Evolutionary conservation across 768 basidiomycete species (phyloP).

Genomic region (Lactifluus rugatus): DNA sequence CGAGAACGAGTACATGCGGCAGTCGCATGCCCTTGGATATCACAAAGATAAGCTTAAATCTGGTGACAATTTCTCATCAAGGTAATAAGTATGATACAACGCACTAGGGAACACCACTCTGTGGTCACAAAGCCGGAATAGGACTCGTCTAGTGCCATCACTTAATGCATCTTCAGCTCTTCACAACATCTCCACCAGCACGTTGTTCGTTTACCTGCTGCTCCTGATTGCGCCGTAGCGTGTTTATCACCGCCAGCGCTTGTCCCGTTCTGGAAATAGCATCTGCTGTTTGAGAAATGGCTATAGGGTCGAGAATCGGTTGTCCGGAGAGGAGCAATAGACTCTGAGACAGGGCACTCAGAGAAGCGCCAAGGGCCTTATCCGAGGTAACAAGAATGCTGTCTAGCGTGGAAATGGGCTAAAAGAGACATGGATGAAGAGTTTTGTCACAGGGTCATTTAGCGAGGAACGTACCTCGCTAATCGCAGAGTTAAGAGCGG

Average conservation of each 20-base stretch:
- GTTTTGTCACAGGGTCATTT: not conserved
- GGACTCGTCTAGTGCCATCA: not conserved
- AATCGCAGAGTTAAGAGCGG: not conserved
- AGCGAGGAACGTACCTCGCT: not conserved
- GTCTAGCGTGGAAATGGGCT: not conserved
- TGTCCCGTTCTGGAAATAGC: slow-evolving; percentile 18
- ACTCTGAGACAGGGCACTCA: slow-evolving; percentile 12
- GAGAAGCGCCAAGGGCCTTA: slow-evolving; percentile 8
- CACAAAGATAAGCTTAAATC: slow-evolving; percentile 10
- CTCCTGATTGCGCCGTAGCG: slow-evolving; percentile 9
- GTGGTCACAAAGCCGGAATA: slow-evolving; percentile 1
- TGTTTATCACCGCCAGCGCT: slow-evolving; percentile 12
- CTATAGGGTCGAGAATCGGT: slow-evolving; percentile 8
- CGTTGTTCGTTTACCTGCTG: slow-evolving; percentile 3
- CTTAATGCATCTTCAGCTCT: slow-evolving; percentile 5
- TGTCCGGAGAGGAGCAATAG: slow-evolving; percentile 9
- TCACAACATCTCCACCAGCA: slow-evolving; percentile 8
- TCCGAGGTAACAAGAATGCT: not conserved
- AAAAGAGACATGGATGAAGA: not conserved
- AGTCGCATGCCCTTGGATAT: slow-evolving; percentile 12
- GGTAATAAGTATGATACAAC: slow-evolving; percentile 11
- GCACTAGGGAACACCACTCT: slow-evolving; percentile 4
- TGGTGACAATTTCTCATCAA: slow-evolving; percentile 7
- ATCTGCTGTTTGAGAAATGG: slow-evolving; percentile 17
- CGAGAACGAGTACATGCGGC: slow-evolving; percentile 8